Conservation (phyloP, 305 asterid species). For the Fraxinus greggii region DNA sequence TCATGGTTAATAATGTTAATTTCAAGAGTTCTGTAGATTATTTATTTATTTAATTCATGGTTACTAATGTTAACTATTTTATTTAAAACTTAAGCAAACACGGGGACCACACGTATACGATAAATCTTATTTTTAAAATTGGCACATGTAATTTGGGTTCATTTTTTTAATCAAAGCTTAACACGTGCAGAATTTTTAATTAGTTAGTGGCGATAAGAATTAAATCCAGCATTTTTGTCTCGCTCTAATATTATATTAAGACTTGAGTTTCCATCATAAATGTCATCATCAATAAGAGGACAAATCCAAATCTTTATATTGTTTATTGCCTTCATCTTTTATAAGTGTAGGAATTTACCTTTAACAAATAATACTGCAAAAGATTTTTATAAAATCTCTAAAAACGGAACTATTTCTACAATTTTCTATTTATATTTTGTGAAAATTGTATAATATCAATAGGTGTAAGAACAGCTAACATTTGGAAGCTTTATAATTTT, state of each 20-base stretch:
- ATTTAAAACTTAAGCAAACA: neutral
- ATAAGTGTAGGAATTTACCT: neutral
- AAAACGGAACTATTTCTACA: neutral
- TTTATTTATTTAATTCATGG: neutral
- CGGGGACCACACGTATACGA: neutral
- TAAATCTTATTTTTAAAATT: neutral
- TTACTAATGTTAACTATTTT: neutral
- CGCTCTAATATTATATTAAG: neutral
- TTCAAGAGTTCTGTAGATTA: slow-evolving; percentile 38
- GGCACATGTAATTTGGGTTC: neutral
- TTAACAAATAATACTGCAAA: neutral
- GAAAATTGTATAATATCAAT: neutral
- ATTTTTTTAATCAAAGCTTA: neutral
- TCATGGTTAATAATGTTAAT: neutral
- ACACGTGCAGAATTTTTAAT: neutral
- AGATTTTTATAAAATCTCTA: too few species aligned
- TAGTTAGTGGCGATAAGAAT: neutral
- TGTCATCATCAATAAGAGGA: neutral
- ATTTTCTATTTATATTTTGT: neutral
- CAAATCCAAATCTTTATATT: too few species aligned
- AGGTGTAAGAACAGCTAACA: neutral
- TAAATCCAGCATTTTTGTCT: neutral
- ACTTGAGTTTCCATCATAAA: neutral
- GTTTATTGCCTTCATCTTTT: neutral
- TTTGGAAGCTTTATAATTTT: neutral